These are phyloP conservation scores for Nicotiana tomentosiformis DNA, from an alignment of 257 asterid species.

Conservation along the genomic window DNA sequence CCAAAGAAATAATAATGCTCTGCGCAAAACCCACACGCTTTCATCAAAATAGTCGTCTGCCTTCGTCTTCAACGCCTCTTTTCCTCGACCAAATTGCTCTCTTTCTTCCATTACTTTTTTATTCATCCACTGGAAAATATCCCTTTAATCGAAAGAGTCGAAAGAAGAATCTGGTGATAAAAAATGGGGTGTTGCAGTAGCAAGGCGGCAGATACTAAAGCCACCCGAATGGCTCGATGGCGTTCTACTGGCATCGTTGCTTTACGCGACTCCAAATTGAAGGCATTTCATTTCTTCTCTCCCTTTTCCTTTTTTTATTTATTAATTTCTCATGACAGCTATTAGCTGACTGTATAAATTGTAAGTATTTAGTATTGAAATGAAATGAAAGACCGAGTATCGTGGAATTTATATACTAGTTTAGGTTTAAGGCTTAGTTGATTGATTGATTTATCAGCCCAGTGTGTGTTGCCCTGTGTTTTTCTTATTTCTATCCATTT, in stretches of 20 bases:
- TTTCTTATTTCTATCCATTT: background rate
- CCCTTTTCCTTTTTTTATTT: too few species aligned
- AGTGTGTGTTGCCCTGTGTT: too few species aligned
- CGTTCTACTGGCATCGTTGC: slow-evolving; percentile 97
- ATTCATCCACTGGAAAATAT: too few species aligned
- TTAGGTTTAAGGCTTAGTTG: background rate
- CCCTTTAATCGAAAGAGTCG: too few species aligned
- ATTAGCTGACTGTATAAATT: background rate
- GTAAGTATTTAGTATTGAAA: background rate
- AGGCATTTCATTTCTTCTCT: slow-evolving; percentile 30
- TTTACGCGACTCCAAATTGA: slow-evolving; percentile 81
- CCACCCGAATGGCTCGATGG: slow-evolving; percentile 74
- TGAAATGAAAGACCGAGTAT: background rate
- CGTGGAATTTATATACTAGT: background rate
- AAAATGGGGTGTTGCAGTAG: slow-evolving; percentile 78
- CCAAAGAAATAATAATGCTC: too few species aligned
- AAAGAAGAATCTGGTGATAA: too few species aligned
- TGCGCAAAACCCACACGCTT: background rate
- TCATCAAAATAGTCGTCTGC: too few species aligned
- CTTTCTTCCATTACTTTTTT: too few species aligned
- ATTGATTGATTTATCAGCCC: background rate
- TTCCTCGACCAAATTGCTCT: background rate
- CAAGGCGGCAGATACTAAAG: slow-evolving; percentile 45
- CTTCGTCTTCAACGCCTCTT: too few species aligned
- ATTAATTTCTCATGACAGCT: background rate